A percentile compares a stretch with the other conserved stretches of the same genome.
phyloP scores from a whole-genome alignment of 805 yeast genomes.

The Cyberlindnera bimundalis region DNA sequence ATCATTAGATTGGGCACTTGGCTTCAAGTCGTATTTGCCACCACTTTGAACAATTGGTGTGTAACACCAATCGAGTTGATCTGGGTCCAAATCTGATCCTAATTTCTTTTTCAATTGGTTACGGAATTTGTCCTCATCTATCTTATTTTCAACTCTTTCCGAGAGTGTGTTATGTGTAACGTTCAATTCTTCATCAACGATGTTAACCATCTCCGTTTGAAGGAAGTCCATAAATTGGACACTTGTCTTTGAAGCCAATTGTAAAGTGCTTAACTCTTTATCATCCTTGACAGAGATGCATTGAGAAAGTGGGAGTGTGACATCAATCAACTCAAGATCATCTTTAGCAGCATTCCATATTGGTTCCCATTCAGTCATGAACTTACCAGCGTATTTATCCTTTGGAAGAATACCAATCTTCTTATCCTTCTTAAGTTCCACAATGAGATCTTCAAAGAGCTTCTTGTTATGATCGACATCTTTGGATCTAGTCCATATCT shows the following conservation, averaged over 20 bases:
- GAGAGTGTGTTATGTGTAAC: slow-evolving; percentile 70
- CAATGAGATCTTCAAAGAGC: slow-evolving; percentile 55
- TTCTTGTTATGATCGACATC: slow-evolving; percentile 72
- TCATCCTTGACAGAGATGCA: slow-evolving; percentile 75
- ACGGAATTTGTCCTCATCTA: slow-evolving; percentile 75
- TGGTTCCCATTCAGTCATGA: slow-evolving; percentile 74
- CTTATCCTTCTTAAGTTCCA: slow-evolving; percentile 40
- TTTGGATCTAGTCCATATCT: slow-evolving; percentile 74
- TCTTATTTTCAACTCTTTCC: slow-evolving; percentile 73
- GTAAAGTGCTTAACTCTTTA: slow-evolving; percentile 62
- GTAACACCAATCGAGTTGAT: slow-evolving; percentile 87
- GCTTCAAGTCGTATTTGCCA: slow-evolving; percentile 76
- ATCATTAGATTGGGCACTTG: slow-evolving; percentile 74
- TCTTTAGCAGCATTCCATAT: slow-evolving; percentile 37
- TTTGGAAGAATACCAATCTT: slow-evolving; percentile 67
- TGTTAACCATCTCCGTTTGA: slow-evolving; percentile 81
- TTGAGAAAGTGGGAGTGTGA: slow-evolving; percentile 48
- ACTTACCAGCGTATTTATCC: slow-evolving; percentile 80
- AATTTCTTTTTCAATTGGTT: slow-evolving; percentile 48
- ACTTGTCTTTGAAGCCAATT: slow-evolving; percentile 73
- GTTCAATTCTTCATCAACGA: slow-evolving; percentile 82
- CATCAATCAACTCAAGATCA: slow-evolving; percentile 47
- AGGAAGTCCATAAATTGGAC: slow-evolving; percentile 76
- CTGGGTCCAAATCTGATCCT: slow-evolving; percentile 70
- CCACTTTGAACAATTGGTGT: slow-evolving; percentile 90